Percentiles rank a stretch among this genome's conserved stretches.
These are phyloP conservation scores for Teunomyces cretensis DNA, from an alignment of 805 yeast species.

Conservation along the genomic window DNA sequence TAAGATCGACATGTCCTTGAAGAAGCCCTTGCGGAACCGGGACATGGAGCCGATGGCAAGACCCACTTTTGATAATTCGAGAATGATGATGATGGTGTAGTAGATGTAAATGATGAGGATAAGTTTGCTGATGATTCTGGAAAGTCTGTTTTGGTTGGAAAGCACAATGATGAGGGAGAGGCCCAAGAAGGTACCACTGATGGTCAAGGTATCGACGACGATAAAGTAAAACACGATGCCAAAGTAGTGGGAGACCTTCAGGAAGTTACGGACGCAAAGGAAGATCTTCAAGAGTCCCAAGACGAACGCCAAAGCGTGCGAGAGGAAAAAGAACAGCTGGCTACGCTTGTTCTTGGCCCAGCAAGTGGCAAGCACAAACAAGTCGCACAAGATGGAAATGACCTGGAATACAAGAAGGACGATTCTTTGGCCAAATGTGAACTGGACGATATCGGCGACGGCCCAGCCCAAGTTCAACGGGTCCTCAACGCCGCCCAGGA, in stretches of 20 bases:
- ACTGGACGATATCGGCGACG: not conserved
- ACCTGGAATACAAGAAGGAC: not conserved
- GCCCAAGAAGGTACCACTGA: constrained; percentile 1
- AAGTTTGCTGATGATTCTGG: constrained; percentile 1
- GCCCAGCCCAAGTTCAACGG: constrained; percentile 2
- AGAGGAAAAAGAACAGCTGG: constrained; percentile 1
- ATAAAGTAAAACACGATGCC: constrained; percentile 1
- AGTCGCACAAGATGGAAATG: not conserved
- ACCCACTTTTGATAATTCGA: not conserved
- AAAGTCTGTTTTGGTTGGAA: not conserved
- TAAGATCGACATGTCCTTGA: not conserved
- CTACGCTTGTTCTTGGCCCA: constrained; percentile 2
- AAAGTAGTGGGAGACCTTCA: not conserved
- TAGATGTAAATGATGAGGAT: not conserved
- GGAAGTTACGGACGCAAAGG: not conserved
- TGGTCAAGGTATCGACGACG: constrained; percentile 1
- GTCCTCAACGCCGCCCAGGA: constrained; percentile 1
- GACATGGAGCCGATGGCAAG: not conserved
- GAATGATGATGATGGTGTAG: constrained; percentile 1
- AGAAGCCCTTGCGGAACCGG: not conserved
- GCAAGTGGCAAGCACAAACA: constrained; percentile 3
- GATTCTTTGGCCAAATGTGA: constrained; percentile 1
- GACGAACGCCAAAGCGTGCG: not conserved
- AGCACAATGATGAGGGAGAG: constrained; percentile 1
- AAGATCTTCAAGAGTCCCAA: not conserved